phyloP scores from a whole-genome alignment of 2,329 filamentous ascomycete genomes.

The Verticillium tricorpus region DNA sequence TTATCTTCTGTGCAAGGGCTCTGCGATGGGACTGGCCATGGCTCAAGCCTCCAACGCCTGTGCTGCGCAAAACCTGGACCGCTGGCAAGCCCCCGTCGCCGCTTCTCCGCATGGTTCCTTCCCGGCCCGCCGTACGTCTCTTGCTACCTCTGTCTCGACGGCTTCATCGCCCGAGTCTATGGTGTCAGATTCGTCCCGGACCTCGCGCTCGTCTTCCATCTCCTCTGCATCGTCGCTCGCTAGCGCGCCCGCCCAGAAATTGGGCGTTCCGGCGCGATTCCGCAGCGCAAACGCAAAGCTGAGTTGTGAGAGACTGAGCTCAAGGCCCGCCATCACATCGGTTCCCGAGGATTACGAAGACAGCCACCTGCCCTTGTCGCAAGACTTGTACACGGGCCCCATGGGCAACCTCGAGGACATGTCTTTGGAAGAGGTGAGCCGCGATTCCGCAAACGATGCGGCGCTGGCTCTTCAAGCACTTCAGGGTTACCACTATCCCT shows the following conservation, averaged over 20 bases:
- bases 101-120: constrained; percentile 50
- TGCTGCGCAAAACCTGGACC: constrained; percentile 46
- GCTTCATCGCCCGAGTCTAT: constrained; percentile 64
- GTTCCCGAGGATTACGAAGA: constrained; percentile 54
- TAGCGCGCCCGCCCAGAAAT: constrained; percentile 55
- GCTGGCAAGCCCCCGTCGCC: constrained; percentile 41
- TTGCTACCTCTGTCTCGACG: constrained; percentile 59
- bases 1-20: constrained; percentile 42
- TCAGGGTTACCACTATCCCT: constrained; percentile 45
- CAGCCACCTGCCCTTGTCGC: constrained; percentile 47
- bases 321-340: constrained; percentile 48
- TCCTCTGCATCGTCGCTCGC: constrained; percentile 57
- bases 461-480: constrained; percentile 57
- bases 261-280: constrained; percentile 60
- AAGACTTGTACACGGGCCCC: constrained; percentile 51
- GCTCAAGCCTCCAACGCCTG: constrained; percentile 44
- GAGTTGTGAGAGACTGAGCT: constrained; percentile 49
- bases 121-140: constrained; percentile 53
- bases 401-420: constrained; percentile 47
- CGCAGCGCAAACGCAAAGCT: constrained; percentile 57
- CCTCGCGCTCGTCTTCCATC: constrained; percentile 61
- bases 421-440: constrained; percentile 37
- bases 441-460: constrained; percentile 46
- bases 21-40: constrained; percentile 59
- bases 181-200: constrained; percentile 58